phyloP scores from a whole-genome alignment of 345 rosid genomes.

The Turnera subulata region DNA sequence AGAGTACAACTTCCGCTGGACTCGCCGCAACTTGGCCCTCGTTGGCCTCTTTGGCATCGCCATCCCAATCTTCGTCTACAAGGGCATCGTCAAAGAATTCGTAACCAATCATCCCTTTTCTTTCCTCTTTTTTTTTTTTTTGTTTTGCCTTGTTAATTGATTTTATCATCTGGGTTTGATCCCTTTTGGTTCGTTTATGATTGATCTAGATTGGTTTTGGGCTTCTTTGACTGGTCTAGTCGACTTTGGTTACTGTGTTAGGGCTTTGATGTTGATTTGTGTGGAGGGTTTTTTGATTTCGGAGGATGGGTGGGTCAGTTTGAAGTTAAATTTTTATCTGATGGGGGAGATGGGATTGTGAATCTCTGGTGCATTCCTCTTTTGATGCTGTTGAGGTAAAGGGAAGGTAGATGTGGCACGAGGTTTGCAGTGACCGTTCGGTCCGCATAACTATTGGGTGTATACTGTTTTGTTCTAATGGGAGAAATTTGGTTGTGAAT shows the following conservation, averaged over 20 bases:
- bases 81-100: slow-evolving; percentile 83
- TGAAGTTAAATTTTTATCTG: too few species aligned
- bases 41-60: slow-evolving; percentile 90
- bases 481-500: too few species aligned
- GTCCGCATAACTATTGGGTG: too few species aligned
- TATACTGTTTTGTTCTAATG: too few species aligned
- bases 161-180: background rate
- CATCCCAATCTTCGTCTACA: slow-evolving; percentile 72
- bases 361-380: too few species aligned
- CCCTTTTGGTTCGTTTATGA: background rate
- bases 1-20: slow-evolving; percentile 91
- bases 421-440: too few species aligned
- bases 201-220: background rate
- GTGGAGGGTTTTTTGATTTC: background rate
- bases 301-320: too few species aligned
- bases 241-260: background rate
- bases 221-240: background rate
- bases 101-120: slow-evolving; percentile 24
- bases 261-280: background rate
- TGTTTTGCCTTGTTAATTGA: background rate
- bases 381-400: too few species aligned
- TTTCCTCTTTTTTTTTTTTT: background rate
- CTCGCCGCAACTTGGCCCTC: slow-evolving; percentile 84
- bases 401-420: too few species aligned
- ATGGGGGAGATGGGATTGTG: too few species aligned